phyloP scores from a whole-genome alignment of 306 rosid genomes.

The Nissolia schottii region DNA sequence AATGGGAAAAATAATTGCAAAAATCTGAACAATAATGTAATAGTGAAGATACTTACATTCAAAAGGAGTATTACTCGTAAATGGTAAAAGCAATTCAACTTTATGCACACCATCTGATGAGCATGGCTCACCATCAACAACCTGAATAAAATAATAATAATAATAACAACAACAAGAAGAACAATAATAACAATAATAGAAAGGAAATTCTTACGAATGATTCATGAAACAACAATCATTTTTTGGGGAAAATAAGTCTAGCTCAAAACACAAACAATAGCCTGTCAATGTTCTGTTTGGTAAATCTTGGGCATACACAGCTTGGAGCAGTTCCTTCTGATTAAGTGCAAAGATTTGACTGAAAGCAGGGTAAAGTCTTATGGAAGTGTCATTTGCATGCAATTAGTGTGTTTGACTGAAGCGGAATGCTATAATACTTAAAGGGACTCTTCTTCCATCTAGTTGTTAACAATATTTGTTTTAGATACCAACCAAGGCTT shows the following conservation, averaged over 20 bases:
- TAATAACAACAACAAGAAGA: too few relatives aligned
- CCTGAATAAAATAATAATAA: slow-evolving; percentile 45
- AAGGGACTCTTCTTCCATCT: neutral
- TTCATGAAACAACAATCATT: neutral
- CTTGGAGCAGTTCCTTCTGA: neutral
- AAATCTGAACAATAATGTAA: neutral
- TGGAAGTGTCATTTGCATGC: neutral
- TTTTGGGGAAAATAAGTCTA: neutral
- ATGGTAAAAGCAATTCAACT: slow-evolving; percentile 77
- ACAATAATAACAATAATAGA: slow-evolving; percentile 1
- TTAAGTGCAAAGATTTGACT: neutral
- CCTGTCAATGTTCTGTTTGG: neutral
- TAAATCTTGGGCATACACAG: neutral
- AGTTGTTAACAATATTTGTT: neutral
- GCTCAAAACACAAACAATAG: neutral
- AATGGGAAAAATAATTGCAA: slow-evolving; percentile 4
- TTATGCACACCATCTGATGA: slow-evolving; percentile 56
- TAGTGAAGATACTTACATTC: slow-evolving; percentile 46
- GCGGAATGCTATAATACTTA: neutral
- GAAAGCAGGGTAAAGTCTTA: neutral
- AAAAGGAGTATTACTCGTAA: slow-evolving; percentile 32
- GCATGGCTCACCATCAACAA: slow-evolving; percentile 49
- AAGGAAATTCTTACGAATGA: slow-evolving; percentile 5
- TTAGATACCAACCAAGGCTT: neutral
- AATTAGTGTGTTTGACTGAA: neutral